These are phyloP conservation scores for Flaveria floridana DNA, from an alignment of 140 eudicot species.

Conservation along the genomic window DNA sequence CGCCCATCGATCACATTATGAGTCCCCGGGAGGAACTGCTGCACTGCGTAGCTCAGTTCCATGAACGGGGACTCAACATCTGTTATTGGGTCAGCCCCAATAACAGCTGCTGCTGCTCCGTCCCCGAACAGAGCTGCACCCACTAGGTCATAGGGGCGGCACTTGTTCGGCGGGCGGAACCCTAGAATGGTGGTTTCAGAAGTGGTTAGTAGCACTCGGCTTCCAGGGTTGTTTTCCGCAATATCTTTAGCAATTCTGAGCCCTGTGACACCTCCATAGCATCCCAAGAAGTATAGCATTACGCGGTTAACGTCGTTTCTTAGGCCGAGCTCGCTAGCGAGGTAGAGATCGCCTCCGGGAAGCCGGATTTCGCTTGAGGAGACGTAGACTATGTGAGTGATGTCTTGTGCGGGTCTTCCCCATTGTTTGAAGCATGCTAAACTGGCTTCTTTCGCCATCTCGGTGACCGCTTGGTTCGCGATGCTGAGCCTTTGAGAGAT, in stretches of 20 bases:
- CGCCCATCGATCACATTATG: conserved; percentile 69
- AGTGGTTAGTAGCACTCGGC: conserved; percentile 74
- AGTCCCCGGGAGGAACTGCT: conserved; percentile 83
- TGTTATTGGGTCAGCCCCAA: conserved; percentile 62
- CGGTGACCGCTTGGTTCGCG: conserved; percentile 76
- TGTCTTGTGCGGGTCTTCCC: conserved; percentile 60
- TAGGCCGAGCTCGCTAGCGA: conserved; percentile 71
- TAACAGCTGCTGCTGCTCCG: conserved; percentile 78
- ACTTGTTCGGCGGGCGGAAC: conserved; percentile 76
- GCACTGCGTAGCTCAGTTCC: conserved; percentile 72
- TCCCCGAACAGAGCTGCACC: conserved; percentile 95
- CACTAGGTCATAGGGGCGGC: conserved; percentile 79
- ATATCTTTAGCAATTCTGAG: conserved; percentile 89
- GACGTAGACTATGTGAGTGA: conserved; percentile 87
- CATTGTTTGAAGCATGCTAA: conserved; percentile 66
- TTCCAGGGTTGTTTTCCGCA: conserved; percentile 38
- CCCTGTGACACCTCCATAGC: conserved; percentile 94
- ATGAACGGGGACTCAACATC: conserved; percentile 60
- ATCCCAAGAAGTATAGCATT: conserved; percentile 89
- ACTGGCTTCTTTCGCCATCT: conserved; percentile 87
- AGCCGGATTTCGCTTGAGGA: conserved; percentile 83
- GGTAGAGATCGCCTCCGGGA: conserved; percentile 88
- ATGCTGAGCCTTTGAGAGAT: conserved; percentile 72
- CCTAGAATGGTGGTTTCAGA: conserved; percentile 92
- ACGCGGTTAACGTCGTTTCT: conserved; percentile 75